Conservation (phyloP, 345 rosid species). For the Stellera chamaejasme region DNA sequence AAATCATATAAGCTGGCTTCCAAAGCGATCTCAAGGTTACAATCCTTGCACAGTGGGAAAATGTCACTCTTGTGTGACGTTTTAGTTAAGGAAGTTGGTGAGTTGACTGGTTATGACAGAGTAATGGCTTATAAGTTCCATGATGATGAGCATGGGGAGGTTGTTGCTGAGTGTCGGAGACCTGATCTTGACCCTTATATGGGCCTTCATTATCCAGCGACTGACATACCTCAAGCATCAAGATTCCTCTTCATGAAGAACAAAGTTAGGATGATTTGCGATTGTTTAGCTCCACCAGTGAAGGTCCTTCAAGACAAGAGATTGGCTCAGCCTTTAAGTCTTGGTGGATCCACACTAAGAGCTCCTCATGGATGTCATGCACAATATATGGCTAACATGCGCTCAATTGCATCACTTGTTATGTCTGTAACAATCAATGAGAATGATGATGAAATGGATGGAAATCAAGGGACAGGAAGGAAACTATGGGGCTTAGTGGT, state of each 20-base stretch:
- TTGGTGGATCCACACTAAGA: conserved; percentile 70
- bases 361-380: conserved; percentile 88
- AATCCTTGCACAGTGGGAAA: conserved; percentile 60
- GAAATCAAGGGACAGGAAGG: conserved; percentile 37
- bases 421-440: conserved; percentile 77
- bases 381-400: conserved; percentile 83
- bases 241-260: conserved; percentile 77
- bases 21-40: conserved; percentile 74
- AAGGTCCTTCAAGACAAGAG: conserved; percentile 60
- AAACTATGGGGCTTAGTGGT: conserved; percentile 87
- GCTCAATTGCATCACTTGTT: conserved; percentile 73
- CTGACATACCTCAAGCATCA: conserved; percentile 88
- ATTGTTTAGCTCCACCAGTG: conserved; percentile 52
- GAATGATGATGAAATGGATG: conserved; percentile 32
- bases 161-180: conserved; percentile 52
- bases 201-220: conserved; percentile 81
- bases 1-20: conserved; percentile 78
- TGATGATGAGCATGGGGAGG: conserved; percentile 92
- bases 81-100: conserved; percentile 69
- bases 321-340: conserved; percentile 58
- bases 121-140: conserved; percentile 86
- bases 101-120: conserved; percentile 73
- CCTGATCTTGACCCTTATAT: conserved; percentile 59
- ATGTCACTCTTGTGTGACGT: conserved; percentile 50
- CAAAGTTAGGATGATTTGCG: conserved; percentile 84